phyloP scores from a whole-genome alignment of 2,329 filamentous ascomycete genomes.

The Hirsutella thompsonii region DNA sequence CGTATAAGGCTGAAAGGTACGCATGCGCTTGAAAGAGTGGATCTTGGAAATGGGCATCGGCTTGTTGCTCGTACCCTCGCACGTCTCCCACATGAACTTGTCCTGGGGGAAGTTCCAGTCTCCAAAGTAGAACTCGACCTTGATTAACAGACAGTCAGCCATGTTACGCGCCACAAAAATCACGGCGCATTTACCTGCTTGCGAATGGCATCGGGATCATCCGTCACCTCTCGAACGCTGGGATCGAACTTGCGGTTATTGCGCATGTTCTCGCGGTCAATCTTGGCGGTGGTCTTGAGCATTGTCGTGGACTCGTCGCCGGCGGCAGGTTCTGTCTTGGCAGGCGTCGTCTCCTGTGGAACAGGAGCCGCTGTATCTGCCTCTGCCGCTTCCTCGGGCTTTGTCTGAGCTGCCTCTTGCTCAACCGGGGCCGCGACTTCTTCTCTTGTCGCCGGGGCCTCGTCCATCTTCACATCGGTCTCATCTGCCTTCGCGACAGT shows the following conservation, averaged over 20 bases:
- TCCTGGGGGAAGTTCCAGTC: slow-evolving; percentile 83
- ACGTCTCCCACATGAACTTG: slow-evolving; percentile 70
- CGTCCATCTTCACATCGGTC: not conserved
- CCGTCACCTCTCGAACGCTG: slow-evolving; percentile 52
- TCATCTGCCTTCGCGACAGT: slow-evolving; percentile 1
- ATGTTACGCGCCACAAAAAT: not conserved
- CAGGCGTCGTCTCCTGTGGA: slow-evolving; percentile 4
- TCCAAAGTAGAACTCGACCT: slow-evolving; percentile 96
- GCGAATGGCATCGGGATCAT: slow-evolving; percentile 70
- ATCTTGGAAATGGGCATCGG: slow-evolving; percentile 68
- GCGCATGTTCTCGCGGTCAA: slow-evolving; percentile 23
- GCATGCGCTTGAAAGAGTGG: slow-evolving; percentile 90
- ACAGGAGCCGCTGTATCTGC: too few relatives aligned
- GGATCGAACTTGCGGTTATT: slow-evolving; percentile 63
- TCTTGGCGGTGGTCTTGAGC: slow-evolving; percentile 30
- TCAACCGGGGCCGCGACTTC: slow-evolving; percentile 1
- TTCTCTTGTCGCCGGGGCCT: not conserved
- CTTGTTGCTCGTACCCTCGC: slow-evolving; percentile 69
- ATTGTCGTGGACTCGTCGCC: slow-evolving; percentile 15
- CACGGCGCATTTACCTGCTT: slow-evolving; percentile 48
- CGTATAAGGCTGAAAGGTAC: slow-evolving; percentile 77
- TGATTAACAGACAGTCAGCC: not conserved
- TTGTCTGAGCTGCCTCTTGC: not conserved
- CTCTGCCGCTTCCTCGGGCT: slow-evolving; percentile 1
- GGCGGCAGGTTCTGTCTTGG: slow-evolving; percentile 2